Conservation (phyloP, 1,284 basidiomycete genomes). For the Leccinum fuscescens region DNA sequence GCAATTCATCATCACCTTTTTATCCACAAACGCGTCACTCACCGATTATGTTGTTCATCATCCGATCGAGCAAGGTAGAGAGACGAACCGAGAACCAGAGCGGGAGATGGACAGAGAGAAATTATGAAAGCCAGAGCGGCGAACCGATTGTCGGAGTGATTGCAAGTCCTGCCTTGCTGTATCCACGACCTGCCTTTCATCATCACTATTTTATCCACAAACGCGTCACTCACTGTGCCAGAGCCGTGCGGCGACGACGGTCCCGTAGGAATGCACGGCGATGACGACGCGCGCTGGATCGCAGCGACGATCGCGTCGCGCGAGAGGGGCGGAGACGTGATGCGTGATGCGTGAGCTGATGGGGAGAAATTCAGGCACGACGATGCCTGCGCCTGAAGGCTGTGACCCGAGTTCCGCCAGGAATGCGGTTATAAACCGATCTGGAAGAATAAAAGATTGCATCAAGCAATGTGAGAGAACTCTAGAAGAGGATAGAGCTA, state of each 20-base stretch:
- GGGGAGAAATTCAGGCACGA: constrained; percentile 58
- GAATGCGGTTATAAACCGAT: constrained; percentile 56
- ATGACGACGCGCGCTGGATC: constrained; percentile 42
- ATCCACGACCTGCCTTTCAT: too few relatives aligned
- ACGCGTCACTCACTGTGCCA: constrained; percentile 29
- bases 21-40: too few relatives aligned
- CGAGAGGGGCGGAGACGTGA: constrained; percentile 40
- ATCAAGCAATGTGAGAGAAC: not conserved
- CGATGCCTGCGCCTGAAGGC: constrained; percentile 50
- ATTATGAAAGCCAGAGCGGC: too few relatives aligned
- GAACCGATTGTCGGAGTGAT: too few relatives aligned
- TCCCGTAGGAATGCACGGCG: constrained; percentile 63
- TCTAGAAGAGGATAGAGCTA: not conserved
- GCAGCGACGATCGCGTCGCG: constrained; percentile 19
- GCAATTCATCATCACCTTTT: too few relatives aligned
- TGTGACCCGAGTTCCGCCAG: constrained; percentile 41
- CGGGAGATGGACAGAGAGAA: too few relatives aligned
- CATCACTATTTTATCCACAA: too few relatives aligned
- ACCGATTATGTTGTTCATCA: too few relatives aligned
- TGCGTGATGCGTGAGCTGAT: constrained; percentile 49
- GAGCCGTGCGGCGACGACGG: constrained; percentile 51
- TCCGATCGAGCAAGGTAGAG: too few relatives aligned
- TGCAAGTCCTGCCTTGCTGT: too few relatives aligned
- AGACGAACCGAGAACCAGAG: too few relatives aligned
- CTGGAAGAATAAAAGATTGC: constrained; percentile 29